Evolutionary conservation across 2,329 filamentous ascomycete species (phyloP), one percentile per base, ranked within the genome.

Genomic region (Paecilomyces dactylethromorphus): DNA sequence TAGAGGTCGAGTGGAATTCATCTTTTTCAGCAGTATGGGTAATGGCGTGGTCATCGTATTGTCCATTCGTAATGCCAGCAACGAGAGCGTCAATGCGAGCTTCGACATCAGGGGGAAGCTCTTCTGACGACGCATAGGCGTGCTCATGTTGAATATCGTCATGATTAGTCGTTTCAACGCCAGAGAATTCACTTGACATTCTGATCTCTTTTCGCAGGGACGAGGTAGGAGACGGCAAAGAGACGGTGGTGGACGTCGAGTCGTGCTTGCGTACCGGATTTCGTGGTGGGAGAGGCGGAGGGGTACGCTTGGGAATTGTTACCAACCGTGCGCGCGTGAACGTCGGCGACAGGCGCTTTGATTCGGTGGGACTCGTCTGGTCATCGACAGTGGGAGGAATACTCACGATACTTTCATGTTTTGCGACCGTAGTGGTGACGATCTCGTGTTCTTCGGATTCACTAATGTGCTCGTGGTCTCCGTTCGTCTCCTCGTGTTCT

Each of bases 301-400:
- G 85, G 1, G 87, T 75, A 35, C 91, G 84, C 76, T 93, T 95
- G 12, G 90, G 86, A 59, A 97, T 96, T 53, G 86, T 92, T 29
- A 97, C 90, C 55, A 97, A 79, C 55, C 88, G 88, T 24, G 91
- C 90, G 68, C 90, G 88, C 45, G 86, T 88, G 58, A 92, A 85
- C 58, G 86, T 82, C 57, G 88, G 85, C 1, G 88, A 85, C 2
- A 84, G 82, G 54, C 85, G 78, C 51, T 84, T 80, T 49, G 85
- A 82, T 56, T 85, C 82, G 6, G 82, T 80, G 15, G 84, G 77
- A 15, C 82, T 81, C 61, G 84, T 81, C 21, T 82, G 78, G 15
- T 72, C 68, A 18, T 68, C 66, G 2, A 67, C 52, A 1, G 63
- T 61, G 3, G 66, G 59, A 2, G 68, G 63, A 1, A 64, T 63